Conservation (phyloP, 2,329 filamentous ascomycete genomes). For the Metarhizium robertsii region DNA sequence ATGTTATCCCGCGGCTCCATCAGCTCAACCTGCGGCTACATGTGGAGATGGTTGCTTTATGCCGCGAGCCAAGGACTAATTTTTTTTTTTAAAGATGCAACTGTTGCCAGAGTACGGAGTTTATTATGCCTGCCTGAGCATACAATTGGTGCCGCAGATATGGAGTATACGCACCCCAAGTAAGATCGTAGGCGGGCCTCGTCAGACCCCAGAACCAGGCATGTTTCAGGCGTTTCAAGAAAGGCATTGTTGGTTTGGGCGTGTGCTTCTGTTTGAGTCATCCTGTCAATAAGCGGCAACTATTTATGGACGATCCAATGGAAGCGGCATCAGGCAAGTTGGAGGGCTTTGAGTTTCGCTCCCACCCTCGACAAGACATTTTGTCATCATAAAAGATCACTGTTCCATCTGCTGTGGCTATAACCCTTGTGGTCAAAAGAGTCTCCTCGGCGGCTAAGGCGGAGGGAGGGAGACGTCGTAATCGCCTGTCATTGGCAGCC, state of each 20-base stretch:
- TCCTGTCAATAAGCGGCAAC: not conserved
- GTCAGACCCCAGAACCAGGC: not conserved
- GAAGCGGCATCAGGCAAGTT: too few relatives aligned
- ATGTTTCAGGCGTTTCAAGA: not conserved
- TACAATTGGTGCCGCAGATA: too few relatives aligned
- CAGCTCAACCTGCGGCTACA: not conserved
- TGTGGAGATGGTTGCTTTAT: not conserved
- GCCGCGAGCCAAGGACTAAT: not conserved
- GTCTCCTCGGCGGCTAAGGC: too few relatives aligned
- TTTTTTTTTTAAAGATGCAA: not conserved
- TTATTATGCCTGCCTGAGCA: too few relatives aligned
- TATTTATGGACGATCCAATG: too few relatives aligned
- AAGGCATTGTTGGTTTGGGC: not conserved
- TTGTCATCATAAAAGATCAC: too few relatives aligned
- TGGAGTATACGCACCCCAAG: not conserved
- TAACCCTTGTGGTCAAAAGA: not conserved
- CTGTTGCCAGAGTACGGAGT: too few relatives aligned
- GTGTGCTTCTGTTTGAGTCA: not conserved
- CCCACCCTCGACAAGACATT: too few relatives aligned
- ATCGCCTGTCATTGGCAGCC: not conserved
- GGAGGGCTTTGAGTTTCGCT: too few relatives aligned
- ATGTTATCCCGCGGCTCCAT: not conserved
- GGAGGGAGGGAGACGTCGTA: not conserved
- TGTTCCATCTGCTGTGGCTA: too few relatives aligned
- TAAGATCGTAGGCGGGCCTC: constrained; percentile 1